phyloP scores from a whole-genome alignment of 148 eudicot species.

The Cornus controversa region DNA sequence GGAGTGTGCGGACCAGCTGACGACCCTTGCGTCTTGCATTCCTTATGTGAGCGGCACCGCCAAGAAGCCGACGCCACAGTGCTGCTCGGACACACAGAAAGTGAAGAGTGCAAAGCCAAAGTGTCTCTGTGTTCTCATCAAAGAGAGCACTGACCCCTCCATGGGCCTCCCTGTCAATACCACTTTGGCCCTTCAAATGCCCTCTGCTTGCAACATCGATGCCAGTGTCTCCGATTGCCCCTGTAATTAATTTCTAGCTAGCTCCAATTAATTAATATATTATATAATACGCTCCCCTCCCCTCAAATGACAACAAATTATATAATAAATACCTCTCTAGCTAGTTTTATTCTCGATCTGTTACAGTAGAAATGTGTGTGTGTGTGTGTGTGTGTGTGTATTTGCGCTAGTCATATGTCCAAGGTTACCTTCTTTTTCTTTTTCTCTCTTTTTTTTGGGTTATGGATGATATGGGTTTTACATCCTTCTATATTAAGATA shows the following conservation, averaged over 20 bases:
- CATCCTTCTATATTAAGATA: no score
- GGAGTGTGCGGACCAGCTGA: conserved; percentile 41
- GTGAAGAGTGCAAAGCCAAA: conserved; percentile 36
- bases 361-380: no score
- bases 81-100: conserved; percentile 33
- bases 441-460: background rate
- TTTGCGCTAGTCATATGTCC: no score
- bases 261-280: no score
- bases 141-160: conserved; percentile 42
- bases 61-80: conserved; percentile 33
- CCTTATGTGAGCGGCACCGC: conserved; percentile 44
- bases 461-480: no score
- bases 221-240: conserved; percentile 47
- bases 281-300: background rate
- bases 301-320: background rate
- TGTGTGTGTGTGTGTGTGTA: no score
- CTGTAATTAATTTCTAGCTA: conserved; percentile 17
- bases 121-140: conserved; percentile 45
- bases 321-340: no score
- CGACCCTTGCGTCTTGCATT: conserved; percentile 37
- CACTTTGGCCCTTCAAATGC: conserved; percentile 48
- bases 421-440: no score
- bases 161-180: conserved; percentile 44
- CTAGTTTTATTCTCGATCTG: no score
- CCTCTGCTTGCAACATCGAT: conserved; percentile 37